phyloP scores from a whole-genome alignment of 2,329 filamentous ascomycete genomes.

The Stemphylium vesicarium region DNA sequence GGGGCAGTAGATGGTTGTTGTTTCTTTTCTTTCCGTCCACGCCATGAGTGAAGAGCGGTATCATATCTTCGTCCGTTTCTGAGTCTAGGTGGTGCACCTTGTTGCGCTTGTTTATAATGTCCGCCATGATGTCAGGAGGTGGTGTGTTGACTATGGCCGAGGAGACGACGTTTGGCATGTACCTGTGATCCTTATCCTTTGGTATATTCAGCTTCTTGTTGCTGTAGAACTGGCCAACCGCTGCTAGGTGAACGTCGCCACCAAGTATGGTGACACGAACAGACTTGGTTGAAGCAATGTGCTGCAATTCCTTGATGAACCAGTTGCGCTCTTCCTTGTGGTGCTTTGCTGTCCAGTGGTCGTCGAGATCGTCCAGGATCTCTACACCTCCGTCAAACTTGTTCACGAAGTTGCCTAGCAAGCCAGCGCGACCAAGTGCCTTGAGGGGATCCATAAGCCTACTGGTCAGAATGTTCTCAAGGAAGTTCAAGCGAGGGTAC shows the following conservation, averaged over 20 bases:
- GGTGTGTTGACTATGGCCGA: conserved; percentile 95
- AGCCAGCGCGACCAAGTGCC: conserved; percentile 79
- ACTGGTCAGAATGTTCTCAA: conserved; percentile 77
- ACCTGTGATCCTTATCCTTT: conserved; percentile 91
- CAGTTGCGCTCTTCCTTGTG: conserved; percentile 90
- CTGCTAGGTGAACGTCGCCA: conserved; percentile 92
- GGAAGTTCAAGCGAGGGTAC: conserved; percentile 59
- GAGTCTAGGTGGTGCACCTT: conserved; percentile 70
- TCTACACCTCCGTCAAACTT: conserved; percentile 91
- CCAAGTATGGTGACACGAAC: conserved; percentile 90
- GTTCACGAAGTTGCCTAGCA: conserved; percentile 82
- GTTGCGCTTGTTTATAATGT: conserved; percentile 92
- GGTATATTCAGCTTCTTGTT: conserved; percentile 75
- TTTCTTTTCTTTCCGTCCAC: conserved; percentile 89
- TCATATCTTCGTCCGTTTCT: conserved; percentile 93
- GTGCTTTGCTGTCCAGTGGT: conserved; percentile 96
- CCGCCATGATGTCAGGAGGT: conserved; percentile 84
- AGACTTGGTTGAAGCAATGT: conserved; percentile 90
- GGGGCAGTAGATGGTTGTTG: conserved; percentile 86
- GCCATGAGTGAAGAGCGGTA: conserved; percentile 87
- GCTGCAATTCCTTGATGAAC: conserved; percentile 88
- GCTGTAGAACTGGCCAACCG: conserved; percentile 92
- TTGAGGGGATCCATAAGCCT: conserved; percentile 87
- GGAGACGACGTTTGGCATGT: conserved; percentile 95
- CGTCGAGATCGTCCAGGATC: conserved; percentile 88